Percentiles rank a stretch among this genome's conserved stretches.
Conservation (phyloP, 108 stramenopile species). For the Mayamaea pseudoterrestris region DNA sequence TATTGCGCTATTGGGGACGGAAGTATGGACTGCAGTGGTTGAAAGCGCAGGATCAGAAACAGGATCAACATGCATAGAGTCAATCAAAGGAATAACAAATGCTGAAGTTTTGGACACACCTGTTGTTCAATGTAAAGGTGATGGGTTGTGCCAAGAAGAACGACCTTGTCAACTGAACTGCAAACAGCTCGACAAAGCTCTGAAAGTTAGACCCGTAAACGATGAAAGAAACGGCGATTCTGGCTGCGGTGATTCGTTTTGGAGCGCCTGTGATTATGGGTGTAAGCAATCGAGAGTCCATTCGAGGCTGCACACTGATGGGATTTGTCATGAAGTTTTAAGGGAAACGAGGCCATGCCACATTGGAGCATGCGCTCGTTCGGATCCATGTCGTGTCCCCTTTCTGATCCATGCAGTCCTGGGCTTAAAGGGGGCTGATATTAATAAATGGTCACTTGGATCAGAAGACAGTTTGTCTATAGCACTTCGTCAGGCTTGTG, state of each 20-base stretch:
- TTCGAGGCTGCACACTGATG: conserved; percentile 23
- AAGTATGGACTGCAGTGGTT: conserved; percentile 51
- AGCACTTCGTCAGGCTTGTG: conserved; percentile 1
- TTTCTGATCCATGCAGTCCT: conserved; percentile 62
- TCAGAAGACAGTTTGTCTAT: conserved; percentile 1
- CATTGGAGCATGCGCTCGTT: conserved; percentile 48
- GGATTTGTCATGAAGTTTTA: conserved; percentile 38
- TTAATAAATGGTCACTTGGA: conserved; percentile 5
- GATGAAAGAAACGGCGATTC: not conserved
- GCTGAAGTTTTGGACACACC: conserved; percentile 4
- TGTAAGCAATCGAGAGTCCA: conserved; percentile 47
- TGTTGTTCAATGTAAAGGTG: conserved; percentile 28
- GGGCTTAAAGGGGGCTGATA: conserved; percentile 28
- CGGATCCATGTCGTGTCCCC: conserved; percentile 59
- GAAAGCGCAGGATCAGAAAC: conserved; percentile 31
- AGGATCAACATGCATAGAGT: conserved; percentile 31
- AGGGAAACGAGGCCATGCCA: conserved; percentile 51
- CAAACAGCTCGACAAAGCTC: conserved; percentile 5
- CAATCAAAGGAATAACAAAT: conserved; percentile 13
- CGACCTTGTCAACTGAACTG: conserved; percentile 56
- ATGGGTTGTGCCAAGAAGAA: conserved; percentile 51
- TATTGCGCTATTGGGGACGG: conserved; percentile 36
- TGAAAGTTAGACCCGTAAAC: conserved; percentile 9
- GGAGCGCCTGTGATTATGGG: conserved; percentile 63
- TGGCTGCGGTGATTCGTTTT: conserved; percentile 12